phyloP scores from a whole-genome alignment of 140 eudicot species.

The Erigeron philadelphicus region DNA sequence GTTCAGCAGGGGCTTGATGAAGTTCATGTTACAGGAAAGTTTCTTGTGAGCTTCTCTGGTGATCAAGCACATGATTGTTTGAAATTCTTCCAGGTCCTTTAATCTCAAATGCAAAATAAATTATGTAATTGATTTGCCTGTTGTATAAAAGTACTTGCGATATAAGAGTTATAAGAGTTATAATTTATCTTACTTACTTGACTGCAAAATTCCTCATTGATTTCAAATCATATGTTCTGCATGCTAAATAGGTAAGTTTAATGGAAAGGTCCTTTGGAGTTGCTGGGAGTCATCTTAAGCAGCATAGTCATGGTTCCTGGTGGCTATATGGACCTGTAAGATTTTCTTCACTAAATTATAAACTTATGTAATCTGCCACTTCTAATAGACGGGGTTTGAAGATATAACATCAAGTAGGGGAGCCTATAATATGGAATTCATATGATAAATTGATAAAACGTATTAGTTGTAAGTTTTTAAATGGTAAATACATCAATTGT shows the following conservation, averaged over 20 bases:
- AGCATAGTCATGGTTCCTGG: conserved; percentile 96
- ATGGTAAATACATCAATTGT: no score
- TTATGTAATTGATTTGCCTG: background rate
- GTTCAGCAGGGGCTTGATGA: conserved; percentile 93
- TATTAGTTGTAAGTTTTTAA: no score
- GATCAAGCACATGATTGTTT: conserved; percentile 56
- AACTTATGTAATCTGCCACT: background rate
- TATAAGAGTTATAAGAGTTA: background rate
- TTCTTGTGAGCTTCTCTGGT: conserved; percentile 81
- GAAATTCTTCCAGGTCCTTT: background rate
- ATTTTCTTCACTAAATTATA: conserved; percentile 1
- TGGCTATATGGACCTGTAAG: conserved; percentile 99
- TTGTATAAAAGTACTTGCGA: no score
- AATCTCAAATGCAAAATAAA: background rate
- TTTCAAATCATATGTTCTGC: background rate
- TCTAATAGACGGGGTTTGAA: background rate
- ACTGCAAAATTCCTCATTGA: no score
- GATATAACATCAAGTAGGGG: background rate
- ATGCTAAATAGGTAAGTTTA: conserved; percentile 72
- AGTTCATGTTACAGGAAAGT: conserved; percentile 73
- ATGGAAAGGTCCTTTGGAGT: conserved; percentile 88
- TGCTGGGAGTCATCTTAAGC: conserved; percentile 97
- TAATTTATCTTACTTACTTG: no score
- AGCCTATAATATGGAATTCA: background rate
- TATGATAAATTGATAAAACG: background rate